These are phyloP conservation scores for Furcasterigmium sp. DNA, from an alignment of 2,329 filamentous ascomycete genomes.

Conservation along the genomic window DNA sequence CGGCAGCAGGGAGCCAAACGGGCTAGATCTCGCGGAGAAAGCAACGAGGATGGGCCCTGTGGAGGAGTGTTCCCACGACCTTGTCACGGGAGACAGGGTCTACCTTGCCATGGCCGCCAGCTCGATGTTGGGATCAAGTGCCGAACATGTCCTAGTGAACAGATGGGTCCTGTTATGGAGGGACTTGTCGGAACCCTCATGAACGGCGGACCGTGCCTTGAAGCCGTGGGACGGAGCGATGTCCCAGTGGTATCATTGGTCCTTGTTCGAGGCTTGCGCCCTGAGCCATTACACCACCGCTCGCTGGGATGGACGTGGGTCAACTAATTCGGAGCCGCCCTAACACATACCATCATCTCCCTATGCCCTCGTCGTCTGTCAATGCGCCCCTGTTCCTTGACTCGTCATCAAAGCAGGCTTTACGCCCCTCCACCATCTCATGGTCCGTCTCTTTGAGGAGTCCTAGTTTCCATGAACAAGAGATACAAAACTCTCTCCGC, in stretches of 20 bases:
- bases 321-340: not conserved
- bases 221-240: not conserved
- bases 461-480: not conserved
- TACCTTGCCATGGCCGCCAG: not conserved
- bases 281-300: too few relatives aligned
- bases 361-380: not conserved
- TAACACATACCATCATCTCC: not conserved
- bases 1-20: not conserved
- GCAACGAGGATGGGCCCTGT: not conserved
- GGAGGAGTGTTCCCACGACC: not conserved
- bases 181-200: too few relatives aligned
- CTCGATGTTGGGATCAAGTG: not conserved
- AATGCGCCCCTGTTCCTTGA: not conserved
- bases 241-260: not conserved
- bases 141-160: too few relatives aligned
- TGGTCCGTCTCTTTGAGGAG: not conserved
- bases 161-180: too few relatives aligned
- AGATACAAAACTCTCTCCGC: slow-evolving; percentile 2
- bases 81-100: not conserved
- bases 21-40: slow-evolving; percentile 1
- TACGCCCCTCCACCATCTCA: not conserved
- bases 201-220: too few relatives aligned
- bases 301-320: too few relatives aligned
- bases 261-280: not conserved
- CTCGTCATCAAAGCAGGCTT: slow-evolving; percentile 4